phyloP scores from a whole-genome alignment of 352 stramenopile species.

The Halophytophthora batemanensis region DNA sequence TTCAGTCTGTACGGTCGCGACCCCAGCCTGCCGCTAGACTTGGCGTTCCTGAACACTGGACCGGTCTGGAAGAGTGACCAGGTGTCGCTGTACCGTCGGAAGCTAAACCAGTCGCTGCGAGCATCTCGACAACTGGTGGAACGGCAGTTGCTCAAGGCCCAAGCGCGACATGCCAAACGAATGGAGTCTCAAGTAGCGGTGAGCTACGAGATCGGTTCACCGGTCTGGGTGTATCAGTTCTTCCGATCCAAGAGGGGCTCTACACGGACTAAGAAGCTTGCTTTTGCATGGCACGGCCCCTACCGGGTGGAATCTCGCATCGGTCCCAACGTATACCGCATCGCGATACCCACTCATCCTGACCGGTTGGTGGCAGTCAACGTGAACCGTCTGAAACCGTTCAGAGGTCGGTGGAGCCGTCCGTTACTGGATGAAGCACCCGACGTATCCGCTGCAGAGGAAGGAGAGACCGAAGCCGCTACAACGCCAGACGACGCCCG shows the following conservation, averaged over 20 bases:
- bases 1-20: too few relatives aligned
- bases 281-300: conserved; percentile 8
- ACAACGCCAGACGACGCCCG: too few relatives aligned
- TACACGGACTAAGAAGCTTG: conserved; percentile 5
- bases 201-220: neutral
- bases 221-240: conserved; percentile 9
- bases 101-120: too few relatives aligned
- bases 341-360: conserved; percentile 1
- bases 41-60: too few relatives aligned
- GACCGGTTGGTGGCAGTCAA: neutral
- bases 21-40: too few relatives aligned
- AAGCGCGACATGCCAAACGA: conserved; percentile 1
- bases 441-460: too few relatives aligned
- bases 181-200: neutral
- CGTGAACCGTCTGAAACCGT: conserved; percentile 1
- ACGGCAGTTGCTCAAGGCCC: conserved; percentile 7
- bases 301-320: neutral
- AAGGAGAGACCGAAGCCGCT: too few relatives aligned
- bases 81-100: too few relatives aligned
- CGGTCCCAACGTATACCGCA: conserved; percentile 1
- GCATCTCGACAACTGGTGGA: too few relatives aligned
- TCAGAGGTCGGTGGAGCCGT: neutral
- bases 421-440: neutral
- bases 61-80: too few relatives aligned
- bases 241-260: conserved; percentile 1